Evolutionary conservation across 2,329 filamentous ascomycete genomes (phyloP).

Genomic region (Botrytis byssoidea): DNA sequence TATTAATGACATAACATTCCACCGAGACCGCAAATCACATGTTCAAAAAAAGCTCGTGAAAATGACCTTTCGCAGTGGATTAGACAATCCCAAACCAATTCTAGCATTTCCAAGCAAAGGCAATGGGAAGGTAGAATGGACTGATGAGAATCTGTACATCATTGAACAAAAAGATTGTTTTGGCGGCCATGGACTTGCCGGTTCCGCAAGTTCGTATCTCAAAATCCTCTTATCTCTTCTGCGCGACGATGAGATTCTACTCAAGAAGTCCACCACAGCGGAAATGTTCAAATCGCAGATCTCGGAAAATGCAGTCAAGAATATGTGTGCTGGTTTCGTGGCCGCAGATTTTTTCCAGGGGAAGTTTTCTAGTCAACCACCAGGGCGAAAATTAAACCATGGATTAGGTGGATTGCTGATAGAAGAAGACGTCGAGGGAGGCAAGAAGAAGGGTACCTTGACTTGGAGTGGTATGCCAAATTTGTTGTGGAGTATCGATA

Average conservation of each 20-base stretch:
- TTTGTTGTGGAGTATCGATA: conserved; percentile 46
- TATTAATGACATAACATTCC: conserved; percentile 23
- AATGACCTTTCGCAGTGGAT: not conserved
- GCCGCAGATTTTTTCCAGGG: conserved; percentile 28
- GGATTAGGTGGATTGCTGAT: conserved; percentile 10
- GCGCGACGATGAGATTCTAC: not conserved
- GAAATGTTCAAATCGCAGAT: conserved; percentile 23
- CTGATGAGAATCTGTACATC: not conserved
- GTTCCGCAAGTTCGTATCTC: conserved; percentile 2
- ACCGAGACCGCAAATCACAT: not conserved
- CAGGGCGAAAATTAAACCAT: not conserved
- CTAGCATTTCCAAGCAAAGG: not conserved
- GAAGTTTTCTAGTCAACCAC: conserved; percentile 27
- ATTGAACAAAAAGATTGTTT: conserved; percentile 2
- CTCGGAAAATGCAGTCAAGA: conserved; percentile 28
- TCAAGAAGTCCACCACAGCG: not conserved
- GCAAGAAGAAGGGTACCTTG: conserved; percentile 43
- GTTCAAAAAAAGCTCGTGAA: conserved; percentile 9
- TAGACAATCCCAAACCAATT: not conserved
- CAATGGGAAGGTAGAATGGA: not conserved
- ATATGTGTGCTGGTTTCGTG: conserved; percentile 12
- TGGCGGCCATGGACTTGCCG: conserved; percentile 19
- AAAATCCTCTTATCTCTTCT: not conserved
- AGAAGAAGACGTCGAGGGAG: conserved; percentile 35
- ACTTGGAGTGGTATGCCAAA: conserved; percentile 49